Evolutionary conservation across 371 early-diverging fungal genomes (phyloP), one percentile per base, ranked within the genome.

Genomic region (Choanephora cucurbitarum): DNA sequence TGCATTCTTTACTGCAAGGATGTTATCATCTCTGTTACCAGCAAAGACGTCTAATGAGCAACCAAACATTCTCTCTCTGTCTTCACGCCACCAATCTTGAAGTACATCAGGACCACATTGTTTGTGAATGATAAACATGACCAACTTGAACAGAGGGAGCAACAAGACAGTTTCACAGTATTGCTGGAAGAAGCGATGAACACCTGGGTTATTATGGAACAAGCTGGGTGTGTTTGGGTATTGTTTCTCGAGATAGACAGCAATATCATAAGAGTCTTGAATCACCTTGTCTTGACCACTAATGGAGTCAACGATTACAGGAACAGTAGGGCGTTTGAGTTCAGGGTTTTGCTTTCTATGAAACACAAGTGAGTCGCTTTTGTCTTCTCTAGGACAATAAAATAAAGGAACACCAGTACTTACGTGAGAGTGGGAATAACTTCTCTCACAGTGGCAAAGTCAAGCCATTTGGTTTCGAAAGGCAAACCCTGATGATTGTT

Each of bases 251-350:
- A 66, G 50, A 11, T 66, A 66, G 0, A 44, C 10, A 11, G 61
- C 61, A 42, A 66, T 66, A 14, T 61, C 44, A 57, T 54, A 66
- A 23, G 66, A 66, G 37, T 61, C 66, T 34, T 57, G 52, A 6
- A 66, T 34, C 1, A 43, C 44, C 17, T 57, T 53, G 24, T 33
- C 40, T 37, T 37, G 37, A 17, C 43, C 44, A 28, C 59, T 33
- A 15, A n/a, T 18, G 1, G 32, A 5, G 10, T 59, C 48, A 10
- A 47, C 60, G 47, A 64, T 64, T 11, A 59, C 34, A 18, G 65
- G 65, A 15, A 60, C 65, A 13, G 52, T 31, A 2, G 60, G 57
- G 24, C 40, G 37, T 32, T 37, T 24, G 7, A 19, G 44, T 32
- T 39, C 28, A 7, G 28, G 28, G 7, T 28, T 28, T 28, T 3